phyloP scores from a whole-genome alignment of 2,329 filamentous ascomycete genomes.

The Microcyclospora pomicola region DNA sequence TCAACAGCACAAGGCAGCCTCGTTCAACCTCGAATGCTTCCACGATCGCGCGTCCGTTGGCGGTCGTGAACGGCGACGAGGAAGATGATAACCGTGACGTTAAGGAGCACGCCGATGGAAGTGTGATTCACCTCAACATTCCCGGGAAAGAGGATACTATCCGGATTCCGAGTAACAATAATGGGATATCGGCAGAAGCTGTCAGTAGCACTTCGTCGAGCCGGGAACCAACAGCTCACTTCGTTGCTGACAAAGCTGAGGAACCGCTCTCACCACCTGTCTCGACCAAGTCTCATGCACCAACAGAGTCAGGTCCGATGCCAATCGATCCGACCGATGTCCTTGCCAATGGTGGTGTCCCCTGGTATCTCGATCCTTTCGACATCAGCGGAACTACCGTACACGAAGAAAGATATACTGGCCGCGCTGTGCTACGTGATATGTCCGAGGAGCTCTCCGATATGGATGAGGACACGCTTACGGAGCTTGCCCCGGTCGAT shows the following conservation, averaged over 20 bases:
- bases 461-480: constrained; percentile 79
- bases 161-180: constrained; percentile 7
- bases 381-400: constrained; percentile 69
- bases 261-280: constrained; percentile 23
- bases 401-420: constrained; percentile 59
- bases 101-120: constrained; percentile 17
- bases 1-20: constrained; percentile 7
- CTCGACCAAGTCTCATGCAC: constrained; percentile 26
- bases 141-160: constrained; percentile 9
- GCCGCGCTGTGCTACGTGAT: constrained; percentile 53
- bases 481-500: constrained; percentile 34
- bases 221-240: constrained; percentile 5
- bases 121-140: constrained; percentile 11
- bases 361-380: constrained; percentile 78
- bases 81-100: constrained; percentile 19
- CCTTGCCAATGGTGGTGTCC: constrained; percentile 56
- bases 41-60: constrained; percentile 25
- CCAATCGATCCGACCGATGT: constrained; percentile 25
- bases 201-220: constrained; percentile 12
- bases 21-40: constrained; percentile 25
- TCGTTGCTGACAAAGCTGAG: constrained; percentile 11
- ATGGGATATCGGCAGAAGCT: constrained; percentile 12
- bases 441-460: constrained; percentile 75
- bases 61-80: constrained; percentile 11
- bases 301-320: constrained; percentile 1